Base-by-base conservation (phyloP, 139 green algal species). In the Nannochloris sp. region DNA sequence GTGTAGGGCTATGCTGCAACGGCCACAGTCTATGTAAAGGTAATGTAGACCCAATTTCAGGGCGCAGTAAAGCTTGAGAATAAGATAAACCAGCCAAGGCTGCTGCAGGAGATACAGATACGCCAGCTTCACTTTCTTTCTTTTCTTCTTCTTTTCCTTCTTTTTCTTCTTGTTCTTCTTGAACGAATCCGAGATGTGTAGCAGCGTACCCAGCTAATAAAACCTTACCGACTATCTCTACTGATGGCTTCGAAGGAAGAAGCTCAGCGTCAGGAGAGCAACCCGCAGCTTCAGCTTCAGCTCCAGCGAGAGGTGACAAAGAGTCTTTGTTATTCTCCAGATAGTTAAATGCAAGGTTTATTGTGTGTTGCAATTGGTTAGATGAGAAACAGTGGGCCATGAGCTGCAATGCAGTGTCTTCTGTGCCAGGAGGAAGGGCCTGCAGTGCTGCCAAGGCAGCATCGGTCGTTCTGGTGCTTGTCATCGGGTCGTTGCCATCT, bases 201-300 rank as follows among this genome's bases (percentile, higher is more conserved):
- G 74, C 74, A 15, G 63, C 74, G 25, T 73, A 81, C 23, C 74
- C 71, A 12, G 58, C 30, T n/a, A 79, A 64, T 37, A 79, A 39
- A 36, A 63, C 14, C 3, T 25, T 24, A 3, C 46, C 54, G 29
- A 67, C 56, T 10, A 27, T 15, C 4, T n/a, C 8, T 1, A 25
- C 7, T 14, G 14, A 14, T 4, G 68, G 61, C 29, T 64, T 23
- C 1, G 33, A 3, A 14, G 62, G 69, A 8, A 68, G 46, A 62
- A 34, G 19, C 54, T 62, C 54, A 62, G 34, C 15, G 12, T 62
- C 7, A 9, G 30, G 7, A 10, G 23, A 8, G n/a, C 34, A 34
- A 44, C 65, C 65, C 33, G 24, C 33, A 5, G 47, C 45, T 2
- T 24, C 46, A 13, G 38, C 44, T 54, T 60, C 6, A 12, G 12